Base-by-base conservation (phyloP, 1,139 yeast genomes). In the Hyphopichia wangnamkhiaoensis region DNA sequence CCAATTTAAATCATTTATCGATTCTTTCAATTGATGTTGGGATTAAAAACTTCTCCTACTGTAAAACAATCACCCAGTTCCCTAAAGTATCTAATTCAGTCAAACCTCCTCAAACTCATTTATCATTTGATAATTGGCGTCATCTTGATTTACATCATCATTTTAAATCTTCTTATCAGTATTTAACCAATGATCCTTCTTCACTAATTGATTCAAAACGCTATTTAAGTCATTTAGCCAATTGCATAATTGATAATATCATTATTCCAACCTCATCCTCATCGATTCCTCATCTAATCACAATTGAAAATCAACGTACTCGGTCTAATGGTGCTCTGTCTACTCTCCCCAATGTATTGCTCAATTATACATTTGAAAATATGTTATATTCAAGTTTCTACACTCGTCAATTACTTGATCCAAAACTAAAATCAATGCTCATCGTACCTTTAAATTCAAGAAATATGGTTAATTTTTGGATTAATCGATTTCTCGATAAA, bases 271-370 rank as follows among this genome's bases (percentile, higher is more conserved):
- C 12, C 26, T 14, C 21, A 18, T n/a, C n/a, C n/a, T n/a, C n/a
- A n/a, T n/a, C n/a, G n/a, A 24, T 23, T 1, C 57, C 63, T 2
- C 47, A 58, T 38, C 39, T 65, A 13, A 54, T 63, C 19, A 54
- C 65, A 19, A 58, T 71, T 35, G 76, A 71, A 44, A 57, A 62
- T 35, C 76, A 71, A 48, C 46, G 76, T 26, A 71, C 75, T 1
- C 52, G 70, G 37, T 64, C 74, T 17, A 60, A 58, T 40, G 48
- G 50, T 34, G 61, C 58, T 39, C 44, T 58, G 26, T 53, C 55
- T n/a, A 68, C 74, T 3, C 52, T 71, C n/a, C 76, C 76, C 10
- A 64, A 55, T 25, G 70, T 71, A 6, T 52, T 70, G 13, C 47
- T 56, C 16, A 68, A 69, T 43, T 63, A 58, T 45, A 57, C 66